Evolutionary conservation across 179 eudicot genomes (phyloP).

Genomic region (Beta macrorhiza): DNA sequence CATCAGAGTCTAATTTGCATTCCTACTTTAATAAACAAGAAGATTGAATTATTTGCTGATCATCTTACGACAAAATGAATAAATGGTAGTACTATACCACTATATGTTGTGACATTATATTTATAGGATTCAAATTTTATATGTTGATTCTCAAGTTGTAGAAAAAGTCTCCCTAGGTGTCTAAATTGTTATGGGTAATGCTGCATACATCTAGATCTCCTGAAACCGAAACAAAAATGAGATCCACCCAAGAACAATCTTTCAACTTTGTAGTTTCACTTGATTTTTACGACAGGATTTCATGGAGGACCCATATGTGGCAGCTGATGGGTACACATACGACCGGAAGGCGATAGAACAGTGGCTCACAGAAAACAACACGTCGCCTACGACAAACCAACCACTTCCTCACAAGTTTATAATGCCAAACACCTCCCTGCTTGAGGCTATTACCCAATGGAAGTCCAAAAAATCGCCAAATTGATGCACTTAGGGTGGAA

Average conservation of each 20-base stretch:
- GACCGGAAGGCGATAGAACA: conserved; percentile 58
- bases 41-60: not conserved
- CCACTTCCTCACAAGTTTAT: conserved; percentile 50
- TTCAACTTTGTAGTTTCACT: not conserved
- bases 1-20: not conserved
- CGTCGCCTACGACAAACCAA: conserved; percentile 58
- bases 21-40: not conserved
- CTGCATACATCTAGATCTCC: not conserved
- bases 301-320: conserved; percentile 78
- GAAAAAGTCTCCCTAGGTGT: not conserved
- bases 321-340: conserved; percentile 89
- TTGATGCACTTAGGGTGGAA: not conserved
- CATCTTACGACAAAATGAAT: not conserved
- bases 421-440: conserved; percentile 56
- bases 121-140: not conserved
- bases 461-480: conserved; percentile 34
- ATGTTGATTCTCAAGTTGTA: not conserved
- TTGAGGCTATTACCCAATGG: conserved; percentile 67
- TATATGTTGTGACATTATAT: not conserved
- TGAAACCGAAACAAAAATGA: not conserved
- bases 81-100: too few species aligned
- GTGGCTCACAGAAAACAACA: conserved; percentile 52
- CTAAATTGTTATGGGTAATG: not conserved
- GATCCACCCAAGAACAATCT: not conserved
- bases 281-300: conserved; percentile 48